phyloP scores from a whole-genome alignment of 2,329 filamentous ascomycete species.

The Paraphoma sp. region DNA sequence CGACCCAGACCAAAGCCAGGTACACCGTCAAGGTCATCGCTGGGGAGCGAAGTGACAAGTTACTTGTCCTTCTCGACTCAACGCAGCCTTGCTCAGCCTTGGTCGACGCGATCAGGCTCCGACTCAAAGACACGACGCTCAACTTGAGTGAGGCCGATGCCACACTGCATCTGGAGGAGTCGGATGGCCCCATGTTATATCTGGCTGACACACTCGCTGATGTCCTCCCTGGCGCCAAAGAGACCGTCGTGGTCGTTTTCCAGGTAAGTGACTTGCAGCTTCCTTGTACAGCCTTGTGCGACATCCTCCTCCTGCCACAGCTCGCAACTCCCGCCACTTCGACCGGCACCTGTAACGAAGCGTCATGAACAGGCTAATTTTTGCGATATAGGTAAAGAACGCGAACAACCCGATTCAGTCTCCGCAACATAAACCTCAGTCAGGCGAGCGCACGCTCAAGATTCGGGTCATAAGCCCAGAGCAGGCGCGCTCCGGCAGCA shows the following conservation, averaged over 20 bases:
- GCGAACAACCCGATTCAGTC: background rate
- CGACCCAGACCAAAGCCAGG: background rate
- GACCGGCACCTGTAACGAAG: too few relatives aligned
- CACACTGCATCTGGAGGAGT: conserved; percentile 29
- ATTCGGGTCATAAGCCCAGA: conserved; percentile 38
- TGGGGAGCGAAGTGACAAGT: background rate
- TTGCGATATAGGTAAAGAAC: background rate
- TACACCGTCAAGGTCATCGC: conserved; percentile 8
- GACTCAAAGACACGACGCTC: background rate
- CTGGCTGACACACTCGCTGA: conserved; percentile 31
- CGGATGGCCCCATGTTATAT: conserved; percentile 35
- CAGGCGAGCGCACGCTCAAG: conserved; percentile 1
- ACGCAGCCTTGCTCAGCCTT: conserved; percentile 9
- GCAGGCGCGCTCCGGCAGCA: conserved; percentile 15
- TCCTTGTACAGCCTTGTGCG: too few relatives aligned
- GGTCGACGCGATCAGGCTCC: conserved; percentile 2
- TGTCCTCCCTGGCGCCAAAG: conserved; percentile 23
- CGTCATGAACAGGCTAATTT: too few relatives aligned
- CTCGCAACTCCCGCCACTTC: background rate
- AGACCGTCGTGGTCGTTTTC: conserved; percentile 29
- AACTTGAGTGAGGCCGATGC: conserved; percentile 1
- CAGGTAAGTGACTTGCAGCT: background rate
- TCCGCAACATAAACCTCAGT: background rate
- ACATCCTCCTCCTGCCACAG: too few relatives aligned
- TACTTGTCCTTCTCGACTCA: conserved; percentile 6